Base-by-base conservation (phyloP, 352 stramenopile genomes). In the Peronospora destructor region DNA sequence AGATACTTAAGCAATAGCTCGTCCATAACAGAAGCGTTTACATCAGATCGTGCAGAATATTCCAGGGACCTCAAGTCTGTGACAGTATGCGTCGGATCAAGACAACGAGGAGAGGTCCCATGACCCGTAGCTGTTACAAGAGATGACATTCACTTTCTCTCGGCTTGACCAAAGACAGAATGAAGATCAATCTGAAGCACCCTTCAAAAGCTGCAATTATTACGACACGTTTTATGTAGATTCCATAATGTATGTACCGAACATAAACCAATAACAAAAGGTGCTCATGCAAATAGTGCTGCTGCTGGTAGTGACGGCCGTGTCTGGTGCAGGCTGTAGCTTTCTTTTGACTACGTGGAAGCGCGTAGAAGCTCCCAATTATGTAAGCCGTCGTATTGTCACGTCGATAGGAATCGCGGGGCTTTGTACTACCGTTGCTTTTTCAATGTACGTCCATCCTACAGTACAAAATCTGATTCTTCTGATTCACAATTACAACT, bases 341-440 rank as follows among this genome's bases (percentile, higher is more conserved):
- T 83, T 86, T 61, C 66, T 90, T 16, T 68, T 87, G 47, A 65
- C 65, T 19, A 85, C 70, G 9, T 90, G 78, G 76, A 85, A 80
- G 40, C 76, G 64, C 44, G 78, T 86, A 25, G 61, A 68, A 16
- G 59, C 64, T 12, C 76, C 78, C 5, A 85, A 86, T 53, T 85
- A 86, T 40, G 59, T 87, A 25, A 87, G 73, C 37, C 65, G 72
- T 17, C 73, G 73, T 37, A 84, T 90, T 34, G 71, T 90, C 40
- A 70, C 73, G 29, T 87, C 76, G n/a, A 65, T 87, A 34, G 78
- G 73, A 0, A 47, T 84, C 48, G 71, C 78, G 25, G 76, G 78
- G 1, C 59, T 87, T 30, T 37, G 68, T 64, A 86, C 76, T 10
- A 66, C 76, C 6, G 64, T 77, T 45, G 72, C 72, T 23, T 90